These are phyloP conservation scores for Phytopythium montanum DNA, from an alignment of 352 stramenopile genomes.

Conservation along the genomic window DNA sequence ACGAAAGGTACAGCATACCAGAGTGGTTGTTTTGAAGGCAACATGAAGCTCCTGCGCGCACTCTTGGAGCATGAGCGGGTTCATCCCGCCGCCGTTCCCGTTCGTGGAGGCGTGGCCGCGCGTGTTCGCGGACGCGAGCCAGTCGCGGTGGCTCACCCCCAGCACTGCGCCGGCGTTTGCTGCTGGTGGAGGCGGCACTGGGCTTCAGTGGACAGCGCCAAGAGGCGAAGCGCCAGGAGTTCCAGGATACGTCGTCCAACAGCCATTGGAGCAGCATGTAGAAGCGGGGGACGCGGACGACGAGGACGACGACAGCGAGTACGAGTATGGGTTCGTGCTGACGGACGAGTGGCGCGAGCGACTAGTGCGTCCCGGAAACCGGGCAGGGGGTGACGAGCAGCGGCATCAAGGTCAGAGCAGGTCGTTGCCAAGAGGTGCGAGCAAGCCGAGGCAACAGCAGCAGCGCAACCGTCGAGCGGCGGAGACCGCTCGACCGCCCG, in stretches of 20 bases:
- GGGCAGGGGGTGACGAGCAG: constrained; percentile 6
- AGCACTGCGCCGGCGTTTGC: constrained; percentile 6
- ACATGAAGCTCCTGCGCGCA: too few relatives aligned
- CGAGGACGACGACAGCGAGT: constrained; percentile 37
- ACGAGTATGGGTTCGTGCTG: constrained; percentile 70
- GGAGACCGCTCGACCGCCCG: not conserved
- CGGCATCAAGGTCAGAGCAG: not conserved
- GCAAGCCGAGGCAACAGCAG: constrained; percentile 16
- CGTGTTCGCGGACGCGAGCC: constrained; percentile 32
- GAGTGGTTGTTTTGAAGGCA: not conserved
- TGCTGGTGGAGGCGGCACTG: not conserved
- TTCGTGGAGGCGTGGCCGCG: constrained; percentile 65
- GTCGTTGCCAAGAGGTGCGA: constrained; percentile 3
- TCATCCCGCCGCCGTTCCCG: constrained; percentile 74
- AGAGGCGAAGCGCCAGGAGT: too few relatives aligned
- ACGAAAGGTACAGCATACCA: not conserved
- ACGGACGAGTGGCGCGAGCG: constrained; percentile 66
- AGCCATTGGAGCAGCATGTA: not conserved
- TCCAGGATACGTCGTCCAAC: too few relatives aligned
- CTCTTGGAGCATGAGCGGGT: constrained; percentile 15
- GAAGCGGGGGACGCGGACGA: constrained; percentile 1
- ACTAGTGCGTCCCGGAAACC: constrained; percentile 19
- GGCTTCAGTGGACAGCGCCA: not conserved
- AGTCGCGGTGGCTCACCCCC: constrained; percentile 51
- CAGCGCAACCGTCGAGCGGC: not conserved